Percentiles rank a stretch among this genome's conserved stretches.
Evolutionary conservation across 176 grass and related monocot genomes (phyloP).

Genomic region (Alloteropsis semialata): DNA sequence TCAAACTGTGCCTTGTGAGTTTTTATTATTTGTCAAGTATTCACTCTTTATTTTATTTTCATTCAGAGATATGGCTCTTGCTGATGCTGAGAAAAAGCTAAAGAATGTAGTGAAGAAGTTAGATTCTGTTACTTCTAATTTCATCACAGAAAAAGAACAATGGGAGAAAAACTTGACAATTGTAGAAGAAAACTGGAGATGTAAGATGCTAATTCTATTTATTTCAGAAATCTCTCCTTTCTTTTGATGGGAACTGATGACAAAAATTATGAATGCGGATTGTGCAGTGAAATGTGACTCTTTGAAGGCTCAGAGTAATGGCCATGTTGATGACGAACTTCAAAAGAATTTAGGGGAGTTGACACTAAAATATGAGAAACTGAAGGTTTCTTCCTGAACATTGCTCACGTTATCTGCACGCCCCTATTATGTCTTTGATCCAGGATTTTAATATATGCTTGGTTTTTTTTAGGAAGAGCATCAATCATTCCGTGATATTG

Average conservation of each 20-base stretch:
- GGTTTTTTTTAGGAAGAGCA: conserved; percentile 83
- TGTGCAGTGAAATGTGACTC: conserved; percentile 78
- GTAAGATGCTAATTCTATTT: conserved; percentile 46
- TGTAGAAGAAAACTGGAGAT: conserved; percentile 92
- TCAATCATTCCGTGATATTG: conserved; percentile 76
- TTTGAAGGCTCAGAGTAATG: conserved; percentile 66
- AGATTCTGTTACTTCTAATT: conserved; percentile 63
- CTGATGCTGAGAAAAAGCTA: conserved; percentile 66
- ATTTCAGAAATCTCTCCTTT: conserved; percentile 11
- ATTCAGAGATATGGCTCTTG: conserved; percentile 73
- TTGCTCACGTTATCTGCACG: conserved; percentile 21
- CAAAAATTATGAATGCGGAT: conserved; percentile 18
- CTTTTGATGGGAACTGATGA: neutral
- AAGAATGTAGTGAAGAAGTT: conserved; percentile 64
- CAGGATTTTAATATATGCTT: conserved; percentile 30
- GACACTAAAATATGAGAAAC: conserved; percentile 72
- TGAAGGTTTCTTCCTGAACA: conserved; percentile 67
- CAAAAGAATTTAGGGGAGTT: conserved; percentile 78
- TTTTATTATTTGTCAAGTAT: conserved; percentile 8
- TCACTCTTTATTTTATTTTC: conserved; percentile 22
- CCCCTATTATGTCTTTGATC: neutral
- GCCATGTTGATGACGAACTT: conserved; percentile 63
- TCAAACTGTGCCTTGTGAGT: conserved; percentile 11
- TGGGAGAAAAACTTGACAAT: conserved; percentile 76
- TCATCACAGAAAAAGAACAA: conserved; percentile 77